Conservation (phyloP, 1,284 basidiomycete species). For the Xanthoconium separans region DNA sequence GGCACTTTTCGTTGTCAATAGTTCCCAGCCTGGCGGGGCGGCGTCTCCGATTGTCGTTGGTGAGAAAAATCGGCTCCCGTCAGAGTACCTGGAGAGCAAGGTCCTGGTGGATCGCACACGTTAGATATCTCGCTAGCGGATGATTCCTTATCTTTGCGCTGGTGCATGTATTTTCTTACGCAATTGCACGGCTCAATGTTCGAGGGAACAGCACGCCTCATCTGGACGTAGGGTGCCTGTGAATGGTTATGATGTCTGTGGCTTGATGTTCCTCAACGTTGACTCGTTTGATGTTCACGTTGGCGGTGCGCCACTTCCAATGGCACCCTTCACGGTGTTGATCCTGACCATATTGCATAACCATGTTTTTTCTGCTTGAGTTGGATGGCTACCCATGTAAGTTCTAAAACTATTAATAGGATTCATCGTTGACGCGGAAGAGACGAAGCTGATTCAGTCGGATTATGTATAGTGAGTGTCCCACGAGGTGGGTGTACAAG, state of each 20-base stretch:
- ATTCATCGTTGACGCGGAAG: constrained; percentile 32
- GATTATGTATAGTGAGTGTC: constrained; percentile 66
- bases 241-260: constrained; percentile 58
- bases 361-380: constrained; percentile 32
- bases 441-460: background rate
- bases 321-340: no score
- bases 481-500: constrained; percentile 56
- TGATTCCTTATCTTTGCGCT: constrained; percentile 75
- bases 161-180: constrained; percentile 75
- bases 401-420: constrained; percentile 13
- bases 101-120: background rate
- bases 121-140: constrained; percentile 48
- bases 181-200: constrained; percentile 67
- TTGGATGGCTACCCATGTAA: constrained; percentile 77
- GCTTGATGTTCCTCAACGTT: constrained; percentile 63
- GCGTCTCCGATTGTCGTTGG: constrained; percentile 81
- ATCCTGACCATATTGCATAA: no score
- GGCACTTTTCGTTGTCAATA: constrained; percentile 57
- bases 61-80: constrained; percentile 20
- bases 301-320: constrained; percentile 39
- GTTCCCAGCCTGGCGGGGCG: constrained; percentile 59
- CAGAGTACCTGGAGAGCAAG: constrained; percentile 10
- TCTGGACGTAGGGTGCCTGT: constrained; percentile 49
- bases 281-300: constrained; percentile 52
- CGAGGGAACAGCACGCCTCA: constrained; percentile 60